A percentile compares a stretch with the other conserved stretches of the same genome.
phyloP scores from a whole-genome alignment of 2,329 filamentous ascomycete species.

The Phialocephala sp. region DNA sequence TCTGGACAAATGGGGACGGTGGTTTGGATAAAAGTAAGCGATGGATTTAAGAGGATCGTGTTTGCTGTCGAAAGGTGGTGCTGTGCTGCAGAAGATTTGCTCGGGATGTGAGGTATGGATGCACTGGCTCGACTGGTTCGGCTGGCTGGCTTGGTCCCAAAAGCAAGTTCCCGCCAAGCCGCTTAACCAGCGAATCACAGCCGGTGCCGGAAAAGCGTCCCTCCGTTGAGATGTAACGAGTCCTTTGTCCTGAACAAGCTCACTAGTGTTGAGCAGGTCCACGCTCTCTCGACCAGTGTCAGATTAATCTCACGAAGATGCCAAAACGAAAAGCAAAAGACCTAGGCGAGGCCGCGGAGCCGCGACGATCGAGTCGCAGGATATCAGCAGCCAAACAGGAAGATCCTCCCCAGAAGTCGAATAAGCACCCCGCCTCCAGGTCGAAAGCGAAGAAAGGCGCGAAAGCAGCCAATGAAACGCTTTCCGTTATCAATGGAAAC shows the following conservation, averaged over 20 bases:
- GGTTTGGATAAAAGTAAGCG: slow-evolving; percentile 29
- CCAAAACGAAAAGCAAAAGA: slow-evolving; percentile 40
- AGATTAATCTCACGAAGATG: slow-evolving; percentile 27
- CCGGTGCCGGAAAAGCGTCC: not conserved
- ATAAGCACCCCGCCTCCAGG: slow-evolving; percentile 13
- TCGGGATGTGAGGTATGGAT: not conserved
- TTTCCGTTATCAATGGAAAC: slow-evolving; percentile 12
- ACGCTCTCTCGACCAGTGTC: not conserved
- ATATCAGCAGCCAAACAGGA: slow-evolving; percentile 24
- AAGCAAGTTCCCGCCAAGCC: not conserved
- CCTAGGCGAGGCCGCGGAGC: slow-evolving; percentile 26
- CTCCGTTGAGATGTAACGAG: not conserved
- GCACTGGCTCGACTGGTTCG: not conserved
- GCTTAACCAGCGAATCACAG: not conserved
- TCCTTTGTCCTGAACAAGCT: not conserved
- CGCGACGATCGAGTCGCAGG: slow-evolving; percentile 37
- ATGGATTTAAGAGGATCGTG: not conserved
- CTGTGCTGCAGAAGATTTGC: slow-evolving; percentile 11
- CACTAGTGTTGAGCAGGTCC: slow-evolving; percentile 3
- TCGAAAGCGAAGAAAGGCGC: slow-evolving; percentile 13
- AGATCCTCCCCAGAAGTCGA: not conserved
- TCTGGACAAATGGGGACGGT: slow-evolving; percentile 21
- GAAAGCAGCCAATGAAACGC: not conserved
- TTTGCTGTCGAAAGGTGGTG: slow-evolving; percentile 2
- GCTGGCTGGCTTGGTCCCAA: not conserved